Base-by-base conservation (phyloP, 495 filamentous ascomycete species). In the Pyrenopolyporus hunteri region DNA sequence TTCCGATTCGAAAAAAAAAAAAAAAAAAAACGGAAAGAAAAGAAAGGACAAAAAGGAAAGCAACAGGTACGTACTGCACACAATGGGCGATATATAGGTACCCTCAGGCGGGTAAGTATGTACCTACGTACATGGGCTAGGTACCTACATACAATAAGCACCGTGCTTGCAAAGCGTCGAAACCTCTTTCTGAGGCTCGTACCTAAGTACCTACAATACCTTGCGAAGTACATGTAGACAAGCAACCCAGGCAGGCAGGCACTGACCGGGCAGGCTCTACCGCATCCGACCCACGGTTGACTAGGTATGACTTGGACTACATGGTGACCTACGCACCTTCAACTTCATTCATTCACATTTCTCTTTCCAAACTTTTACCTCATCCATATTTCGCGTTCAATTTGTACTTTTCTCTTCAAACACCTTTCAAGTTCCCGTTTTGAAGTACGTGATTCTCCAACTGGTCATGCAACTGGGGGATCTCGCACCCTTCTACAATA, bases 241-340 rank as follows among this genome's bases (percentile, higher is more conserved):
- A 37, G 37, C 37, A 40, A n/a, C n/a, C n/a, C n/a, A n/a, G n/a
- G n/a, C n/a, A n/a, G n/a, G n/a, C n/a, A 61, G 33, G 33, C 49
- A 62, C 26, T 20, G 28, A 33, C 23, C 19, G n/a, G 37, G 17
- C 37, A 43, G 37, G 19, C 54, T 57, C 39, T 17, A n/a, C 57
- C 47, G 49, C 43, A 55, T 55, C 23, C 28, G 58, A 54, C 42
- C 58, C 53, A 57, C 53, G 43, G 53, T 29, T 55, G 52, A 55
- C 45, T 40, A n/a, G n/a, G n/a, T n/a, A 26, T 44, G 35, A 58
- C 53, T 48, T 39, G 39, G 45, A 20, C 22, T 44, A 11, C 3
- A 39, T 23, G 19, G 20, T 10, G 9, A 33, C 2, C 50, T 50
- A 36, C 32, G 26, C 40, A 36, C 29, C 29, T 54, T 44, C 54